Evolutionary conservation across 352 stramenopile species (phyloP), one percentile per base, ranked within the genome.

Genomic region (Phytophthora cactorum): DNA sequence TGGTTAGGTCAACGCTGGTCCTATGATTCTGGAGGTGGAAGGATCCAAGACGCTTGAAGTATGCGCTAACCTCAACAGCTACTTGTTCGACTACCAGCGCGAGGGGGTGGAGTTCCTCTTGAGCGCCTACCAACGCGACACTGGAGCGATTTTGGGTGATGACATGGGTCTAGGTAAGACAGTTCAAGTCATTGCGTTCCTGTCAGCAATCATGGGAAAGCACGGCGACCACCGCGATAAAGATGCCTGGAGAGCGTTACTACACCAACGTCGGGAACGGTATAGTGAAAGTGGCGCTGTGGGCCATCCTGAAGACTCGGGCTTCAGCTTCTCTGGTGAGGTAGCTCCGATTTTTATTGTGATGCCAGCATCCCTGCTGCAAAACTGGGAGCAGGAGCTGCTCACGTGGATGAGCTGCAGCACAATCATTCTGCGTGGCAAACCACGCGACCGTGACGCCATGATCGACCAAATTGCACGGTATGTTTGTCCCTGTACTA

Each of bases 331-430:
- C 69, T 50, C 50, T 29, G 57, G 72, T 62, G 68, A 79, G 14
- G 54, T 74, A n/a, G 63, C 67, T 9, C 98, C 98, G 41, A 97
- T 99, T 72, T 82, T 99, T 32, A 96, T 99, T 53, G 89, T 99
- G 38, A 97, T 99, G 6, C 98, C 98, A 27, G 99, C 97, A 34
- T 98, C 91, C 11, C 95, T 98, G 63, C 88, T 99, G 14, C 89
- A 99, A 49, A 99, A 99, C 68, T 99, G 98, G 97, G 97, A 99
- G 67, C 92, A 93, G 15, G 98, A 99, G 74, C 89, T 99, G 32
- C 98, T 98, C 62, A 77, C 93, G n/a, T 99, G 88, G 97, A 83
- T 94, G 68, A 88, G 81, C 22, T 90, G 82, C 31, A 76, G 59
- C 9, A 86, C 83, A 6, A 75, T 89, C 1, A 85, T 92, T 47